Conservation (phyloP, 805 yeast genomes). For the Wickerhamomyces ciferrii region DNA sequence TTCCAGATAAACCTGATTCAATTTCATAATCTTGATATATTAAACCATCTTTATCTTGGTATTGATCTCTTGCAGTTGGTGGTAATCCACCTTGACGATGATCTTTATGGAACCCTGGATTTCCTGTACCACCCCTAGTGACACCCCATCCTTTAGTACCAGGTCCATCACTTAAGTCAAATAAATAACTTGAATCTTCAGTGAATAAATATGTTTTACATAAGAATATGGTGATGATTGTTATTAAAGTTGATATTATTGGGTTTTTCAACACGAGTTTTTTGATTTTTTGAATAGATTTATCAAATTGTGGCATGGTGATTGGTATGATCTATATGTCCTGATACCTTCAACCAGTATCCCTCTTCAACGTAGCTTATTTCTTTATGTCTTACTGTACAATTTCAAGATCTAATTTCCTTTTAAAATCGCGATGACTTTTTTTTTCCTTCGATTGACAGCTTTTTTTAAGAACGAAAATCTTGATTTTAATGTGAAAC, state of each 20-base stretch:
- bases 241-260: not conserved
- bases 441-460: too few species aligned
- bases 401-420: too few species aligned
- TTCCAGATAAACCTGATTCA: too few species aligned
- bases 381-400: too few species aligned
- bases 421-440: too few species aligned
- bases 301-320: not conserved
- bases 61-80: conserved; percentile 12
- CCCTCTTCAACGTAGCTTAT: too few species aligned
- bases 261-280: not conserved
- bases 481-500: too few species aligned
- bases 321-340: too few species aligned
- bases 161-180: conserved; percentile 17
- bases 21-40: conserved; percentile 10
- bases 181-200: conserved; percentile 5
- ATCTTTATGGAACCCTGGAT: conserved; percentile 13
- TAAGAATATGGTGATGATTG: not conserved
- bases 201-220: not conserved
- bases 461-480: too few species aligned
- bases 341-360: too few species aligned
- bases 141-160: conserved; percentile 19
- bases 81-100: conserved; percentile 21
- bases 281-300: not conserved
- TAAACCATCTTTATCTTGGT: conserved; percentile 7
- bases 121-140: conserved; percentile 22